Evolutionary conservation across 805 yeast species (phyloP).

Genomic region (Teunomyces stri): DNA sequence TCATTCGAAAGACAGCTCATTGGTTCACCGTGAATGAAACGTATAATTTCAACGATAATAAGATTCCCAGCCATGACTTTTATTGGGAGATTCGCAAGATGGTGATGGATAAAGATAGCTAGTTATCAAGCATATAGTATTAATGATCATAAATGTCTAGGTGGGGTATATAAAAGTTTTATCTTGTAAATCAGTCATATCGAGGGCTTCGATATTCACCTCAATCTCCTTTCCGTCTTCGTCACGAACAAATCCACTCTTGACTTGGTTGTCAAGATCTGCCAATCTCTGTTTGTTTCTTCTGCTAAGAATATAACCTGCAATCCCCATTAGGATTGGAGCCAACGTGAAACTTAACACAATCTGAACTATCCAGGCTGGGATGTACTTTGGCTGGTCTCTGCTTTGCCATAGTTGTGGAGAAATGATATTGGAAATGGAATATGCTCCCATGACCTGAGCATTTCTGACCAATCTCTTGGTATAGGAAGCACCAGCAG

Average conservation of each 20-base stretch:
- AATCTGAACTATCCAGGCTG: slow-evolving; percentile 52
- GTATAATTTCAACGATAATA: slow-evolving; percentile 17
- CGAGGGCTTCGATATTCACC: slow-evolving; percentile 46
- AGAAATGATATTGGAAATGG: slow-evolving; percentile 50
- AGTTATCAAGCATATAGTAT: not conserved
- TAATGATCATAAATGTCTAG: not conserved
- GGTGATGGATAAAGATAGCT: slow-evolving; percentile 31
- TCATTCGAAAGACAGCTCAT: slow-evolving; percentile 30
- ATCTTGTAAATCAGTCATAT: slow-evolving; percentile 54
- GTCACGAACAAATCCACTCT: slow-evolving; percentile 26
- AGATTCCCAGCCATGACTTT: slow-evolving; percentile 6
- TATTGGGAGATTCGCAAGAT: slow-evolving; percentile 45
- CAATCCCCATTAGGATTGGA: slow-evolving; percentile 42
- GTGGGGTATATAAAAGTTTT: slow-evolving; percentile 49
- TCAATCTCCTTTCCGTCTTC: slow-evolving; percentile 25
- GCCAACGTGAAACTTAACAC: slow-evolving; percentile 49
- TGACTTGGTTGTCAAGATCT: slow-evolving; percentile 18
- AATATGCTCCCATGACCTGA: slow-evolving; percentile 43
- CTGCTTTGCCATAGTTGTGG: slow-evolving; percentile 54
- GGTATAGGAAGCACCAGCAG: slow-evolving; percentile 44
- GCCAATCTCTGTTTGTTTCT: slow-evolving; percentile 44
- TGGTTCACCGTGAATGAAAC: slow-evolving; percentile 36
- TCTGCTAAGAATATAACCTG: slow-evolving; percentile 42
- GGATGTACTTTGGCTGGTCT: slow-evolving; percentile 40
- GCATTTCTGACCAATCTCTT: slow-evolving; percentile 49